Evolutionary conservation across 495 filamentous ascomycete genomes (phyloP).

Genomic region (Talaromyces trachyspermus): DNA sequence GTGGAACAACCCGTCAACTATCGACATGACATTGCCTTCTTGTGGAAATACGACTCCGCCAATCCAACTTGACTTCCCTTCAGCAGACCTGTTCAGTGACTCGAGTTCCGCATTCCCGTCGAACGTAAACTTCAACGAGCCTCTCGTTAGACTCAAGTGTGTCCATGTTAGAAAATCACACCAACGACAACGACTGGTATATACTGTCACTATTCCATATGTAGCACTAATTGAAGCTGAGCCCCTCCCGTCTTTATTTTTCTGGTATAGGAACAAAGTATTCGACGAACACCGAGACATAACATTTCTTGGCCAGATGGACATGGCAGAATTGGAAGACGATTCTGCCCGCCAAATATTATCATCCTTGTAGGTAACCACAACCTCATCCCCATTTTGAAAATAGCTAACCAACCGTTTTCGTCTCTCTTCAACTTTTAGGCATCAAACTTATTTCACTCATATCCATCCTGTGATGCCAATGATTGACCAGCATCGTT

Average conservation of each 20-base stretch:
- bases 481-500: constrained; percentile 9
- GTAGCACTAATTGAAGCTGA: background rate
- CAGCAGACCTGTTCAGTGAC: no score
- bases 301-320: no score
- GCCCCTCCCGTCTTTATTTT: background rate
- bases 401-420: background rate
- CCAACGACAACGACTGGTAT: background rate
- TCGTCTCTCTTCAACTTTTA: constrained; percentile 1
- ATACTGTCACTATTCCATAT: background rate
- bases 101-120: background rate
- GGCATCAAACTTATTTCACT: constrained; percentile 12
- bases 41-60: background rate
- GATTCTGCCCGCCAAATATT: background rate
- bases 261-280: background rate
- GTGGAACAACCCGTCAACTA: background rate
- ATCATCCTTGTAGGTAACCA: background rate
- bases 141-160: background rate
- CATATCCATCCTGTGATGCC: constrained; percentile 12
- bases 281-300: background rate
- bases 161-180: background rate
- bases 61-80: background rate
- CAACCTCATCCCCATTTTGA: background rate
- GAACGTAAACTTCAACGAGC: background rate
- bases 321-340: no score
- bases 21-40: background rate